Percentiles rank a stretch among this genome's conserved stretches.
Evolutionary conservation across 2,329 filamentous ascomycete species (phyloP).

Genomic region (Sclerotiophoma versabilis): DNA sequence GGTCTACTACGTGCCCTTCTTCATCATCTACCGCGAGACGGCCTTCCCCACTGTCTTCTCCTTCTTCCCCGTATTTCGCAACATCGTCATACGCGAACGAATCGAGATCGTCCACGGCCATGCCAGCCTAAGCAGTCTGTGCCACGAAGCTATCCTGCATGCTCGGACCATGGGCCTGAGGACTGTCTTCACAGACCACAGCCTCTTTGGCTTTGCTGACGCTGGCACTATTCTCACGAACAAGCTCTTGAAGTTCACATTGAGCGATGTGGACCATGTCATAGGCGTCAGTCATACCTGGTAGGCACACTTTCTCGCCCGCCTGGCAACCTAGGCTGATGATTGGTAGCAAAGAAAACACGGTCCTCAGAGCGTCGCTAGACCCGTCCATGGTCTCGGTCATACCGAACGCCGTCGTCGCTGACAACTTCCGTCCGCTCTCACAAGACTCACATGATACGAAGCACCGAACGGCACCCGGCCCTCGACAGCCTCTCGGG

Average conservation of each 20-base stretch:
- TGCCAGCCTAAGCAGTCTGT: constrained; percentile 88
- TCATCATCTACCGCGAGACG: constrained; percentile 91
- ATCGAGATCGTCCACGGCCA: constrained; percentile 99
- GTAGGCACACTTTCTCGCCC: constrained; percentile 55
- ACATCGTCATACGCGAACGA: constrained; percentile 91
- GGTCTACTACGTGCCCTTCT: constrained; percentile 96
- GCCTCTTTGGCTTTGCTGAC: constrained; percentile 95
- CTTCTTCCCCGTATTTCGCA: constrained; percentile 96
- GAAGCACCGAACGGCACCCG: constrained; percentile 49
- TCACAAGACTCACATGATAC: constrained; percentile 47
- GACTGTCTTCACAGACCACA: constrained; percentile 97
- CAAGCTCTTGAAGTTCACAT: constrained; percentile 92
- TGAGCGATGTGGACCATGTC: constrained; percentile 97
- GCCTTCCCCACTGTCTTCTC: constrained; percentile 98
- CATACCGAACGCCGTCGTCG: constrained; percentile 96
- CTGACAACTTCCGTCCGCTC: constrained; percentile 88
- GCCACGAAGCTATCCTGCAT: constrained; percentile 93
- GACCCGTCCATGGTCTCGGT: constrained; percentile 98
- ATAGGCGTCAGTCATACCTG: constrained; percentile 99
- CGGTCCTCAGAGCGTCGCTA: constrained; percentile 88
- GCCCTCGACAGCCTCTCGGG: constrained; percentile 72
- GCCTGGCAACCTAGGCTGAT: constrained; percentile 15
- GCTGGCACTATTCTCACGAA: constrained; percentile 95
- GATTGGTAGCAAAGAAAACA: constrained; percentile 86
- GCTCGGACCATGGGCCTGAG: constrained; percentile 94